Conservation (phyloP, 1,284 basidiomycete genomes). For the Phylloboletellus chloephorus region DNA sequence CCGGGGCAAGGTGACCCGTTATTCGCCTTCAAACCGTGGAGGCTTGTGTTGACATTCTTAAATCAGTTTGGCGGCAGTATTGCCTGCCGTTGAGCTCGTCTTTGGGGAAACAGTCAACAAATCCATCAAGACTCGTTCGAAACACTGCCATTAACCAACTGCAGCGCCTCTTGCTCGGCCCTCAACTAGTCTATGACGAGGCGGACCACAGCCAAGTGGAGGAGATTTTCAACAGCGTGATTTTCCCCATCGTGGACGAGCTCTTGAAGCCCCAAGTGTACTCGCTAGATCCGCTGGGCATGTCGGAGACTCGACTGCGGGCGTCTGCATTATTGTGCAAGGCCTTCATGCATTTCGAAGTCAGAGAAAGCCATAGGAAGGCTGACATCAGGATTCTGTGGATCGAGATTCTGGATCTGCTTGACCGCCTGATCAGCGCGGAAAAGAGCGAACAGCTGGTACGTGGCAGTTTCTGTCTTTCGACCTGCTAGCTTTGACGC, state of each 20-base stretch:
- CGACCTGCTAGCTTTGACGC: constrained; percentile 9
- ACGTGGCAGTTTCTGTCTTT: constrained; percentile 31
- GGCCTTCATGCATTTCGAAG: constrained; percentile 90
- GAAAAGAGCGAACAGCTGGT: constrained; percentile 85
- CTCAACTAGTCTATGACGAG: constrained; percentile 59
- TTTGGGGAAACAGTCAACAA: constrained; percentile 81
- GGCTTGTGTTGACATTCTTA: constrained; percentile 10
- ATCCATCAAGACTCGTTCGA: constrained; percentile 80
- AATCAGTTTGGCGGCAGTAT: constrained; percentile 74
- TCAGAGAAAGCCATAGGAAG: constrained; percentile 62
- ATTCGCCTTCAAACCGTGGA: not conserved
- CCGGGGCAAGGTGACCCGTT: constrained; percentile 44
- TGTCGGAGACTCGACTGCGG: constrained; percentile 85
- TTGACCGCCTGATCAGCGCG: constrained; percentile 85
- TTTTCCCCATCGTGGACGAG: constrained; percentile 93
- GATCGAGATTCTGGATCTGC: constrained; percentile 87
- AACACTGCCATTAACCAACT: constrained; percentile 80
- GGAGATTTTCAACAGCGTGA: constrained; percentile 82
- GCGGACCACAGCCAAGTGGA: constrained; percentile 61
- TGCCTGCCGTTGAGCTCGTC: constrained; percentile 77
- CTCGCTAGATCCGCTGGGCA: constrained; percentile 76
- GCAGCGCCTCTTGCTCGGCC: constrained; percentile 83
- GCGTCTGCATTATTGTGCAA: constrained; percentile 90
- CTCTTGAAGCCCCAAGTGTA: constrained; percentile 83
- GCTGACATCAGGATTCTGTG: constrained; percentile 77